Conservation (phyloP, 345 rosid species). For the Geranium brycei region DNA sequence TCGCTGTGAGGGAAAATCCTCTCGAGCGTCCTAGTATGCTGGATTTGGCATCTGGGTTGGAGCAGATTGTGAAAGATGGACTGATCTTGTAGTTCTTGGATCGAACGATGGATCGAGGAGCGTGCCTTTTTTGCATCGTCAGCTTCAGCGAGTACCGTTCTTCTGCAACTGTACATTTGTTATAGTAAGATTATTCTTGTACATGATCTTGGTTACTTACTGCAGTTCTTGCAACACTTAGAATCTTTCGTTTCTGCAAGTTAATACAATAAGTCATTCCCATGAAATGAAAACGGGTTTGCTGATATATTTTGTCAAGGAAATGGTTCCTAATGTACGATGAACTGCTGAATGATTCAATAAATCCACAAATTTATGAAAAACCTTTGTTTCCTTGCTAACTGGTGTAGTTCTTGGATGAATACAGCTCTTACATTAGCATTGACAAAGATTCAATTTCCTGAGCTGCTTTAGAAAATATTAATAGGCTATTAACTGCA, state of each 20-base stretch:
- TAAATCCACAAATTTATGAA: too few relatives aligned
- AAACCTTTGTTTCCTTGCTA: too few relatives aligned
- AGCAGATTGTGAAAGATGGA: conserved; percentile 55
- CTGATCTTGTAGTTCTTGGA: conserved; percentile 31
- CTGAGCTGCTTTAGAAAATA: too few relatives aligned
- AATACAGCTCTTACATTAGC: too few relatives aligned
- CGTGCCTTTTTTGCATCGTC: background rate
- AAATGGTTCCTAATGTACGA: too few relatives aligned
- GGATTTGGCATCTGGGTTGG: conserved; percentile 48
- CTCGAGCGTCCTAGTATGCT: conserved; percentile 58
- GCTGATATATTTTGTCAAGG: background rate
- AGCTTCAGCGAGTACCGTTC: conserved; percentile 11
- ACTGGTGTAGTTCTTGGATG: too few relatives aligned
- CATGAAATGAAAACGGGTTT: too few relatives aligned
- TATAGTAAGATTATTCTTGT: conserved; percentile 20
- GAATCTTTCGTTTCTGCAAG: conserved; percentile 4
- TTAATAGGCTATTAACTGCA: too few relatives aligned
- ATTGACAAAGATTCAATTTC: too few relatives aligned
- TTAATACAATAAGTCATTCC: background rate
- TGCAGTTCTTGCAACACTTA: conserved; percentile 8
- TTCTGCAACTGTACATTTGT: conserved; percentile 34
- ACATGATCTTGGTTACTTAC: conserved; percentile 16
- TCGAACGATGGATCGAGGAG: background rate
- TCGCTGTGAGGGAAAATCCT: conserved; percentile 56
- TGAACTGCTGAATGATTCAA: too few relatives aligned